Base-by-base conservation (phyloP, 2,329 filamentous ascomycete genomes). In the Sporothrix globosa region DNA sequence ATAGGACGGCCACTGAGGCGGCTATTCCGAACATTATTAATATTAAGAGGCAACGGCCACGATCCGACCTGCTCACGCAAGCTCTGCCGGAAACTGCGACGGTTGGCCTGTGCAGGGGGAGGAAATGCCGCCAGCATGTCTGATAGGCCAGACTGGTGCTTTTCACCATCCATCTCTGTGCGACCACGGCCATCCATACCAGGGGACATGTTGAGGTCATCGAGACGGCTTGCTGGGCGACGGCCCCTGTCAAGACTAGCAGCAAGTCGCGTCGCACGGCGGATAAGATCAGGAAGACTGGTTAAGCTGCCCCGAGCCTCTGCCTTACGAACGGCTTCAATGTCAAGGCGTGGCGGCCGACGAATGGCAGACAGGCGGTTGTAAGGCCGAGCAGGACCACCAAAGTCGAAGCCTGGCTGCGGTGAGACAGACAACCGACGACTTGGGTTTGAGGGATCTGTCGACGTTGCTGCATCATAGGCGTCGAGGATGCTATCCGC, bases 271-370 rank as follows among this genome's bases (percentile, higher is more conserved):
- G 95, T 98, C 13, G 96, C 96, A 75, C 96, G 88, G 76, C 89
- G 87, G 74, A 99, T 98, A 72, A 99, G 82, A 78, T 98, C 96
- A 0, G 94, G 91, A 71, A 99, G 82, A 80, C 94, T 97, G 1
- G 96, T 98, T 73, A 97, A 84, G 78, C 94, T 97, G 4, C 93
- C 94, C 76, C 96, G 88, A 1, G 91, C 88, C 79, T 97, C 93
- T 19, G 92, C 92, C 67, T 91, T 89, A 74, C 89, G 87, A 3
- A 97, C 91, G 4, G 92, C 92, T 76, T 94, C 90, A 30, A 97
- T 90, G 77, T 97, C 89, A 4, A 97, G 82, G 48, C 87, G 88
- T 3, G 92, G 91, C 44, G 95, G 94, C 65, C 86, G 81, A 74
- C 85, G 82, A 70, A 89, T 83, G 14, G 84, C 86, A 13, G 87